These are phyloP conservation scores for Phytopythium boreale DNA, from an alignment of 352 stramenopile genomes.

Conservation along the genomic window DNA sequence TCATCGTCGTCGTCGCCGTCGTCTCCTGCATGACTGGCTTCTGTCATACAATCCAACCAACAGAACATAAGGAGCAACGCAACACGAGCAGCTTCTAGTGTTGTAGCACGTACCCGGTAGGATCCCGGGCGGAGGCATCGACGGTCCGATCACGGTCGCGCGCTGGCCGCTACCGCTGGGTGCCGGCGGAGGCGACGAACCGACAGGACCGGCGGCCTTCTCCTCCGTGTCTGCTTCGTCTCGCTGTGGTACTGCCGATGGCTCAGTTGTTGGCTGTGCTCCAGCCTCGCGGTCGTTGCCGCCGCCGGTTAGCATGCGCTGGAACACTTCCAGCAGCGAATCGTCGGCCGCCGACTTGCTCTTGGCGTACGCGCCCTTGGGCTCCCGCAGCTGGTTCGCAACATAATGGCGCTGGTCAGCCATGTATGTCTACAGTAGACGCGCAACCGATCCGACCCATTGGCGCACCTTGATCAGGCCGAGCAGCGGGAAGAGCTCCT, in stretches of 20 bases:
- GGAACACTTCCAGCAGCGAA: conserved; percentile 52
- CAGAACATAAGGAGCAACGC: background rate
- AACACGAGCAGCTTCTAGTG: background rate
- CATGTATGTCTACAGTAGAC: too few relatives aligned
- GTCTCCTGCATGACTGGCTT: conserved; percentile 13
- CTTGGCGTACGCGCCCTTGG: conserved; percentile 57
- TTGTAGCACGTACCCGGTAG: background rate
- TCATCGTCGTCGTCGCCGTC: conserved; percentile 52
- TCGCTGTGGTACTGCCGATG: background rate
- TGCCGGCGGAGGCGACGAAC: background rate
- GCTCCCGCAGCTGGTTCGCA: conserved; percentile 34
- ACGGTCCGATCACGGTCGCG: conserved; percentile 47
- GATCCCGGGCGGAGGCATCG: conserved; percentile 23
- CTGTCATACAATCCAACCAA: background rate
- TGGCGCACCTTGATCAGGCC: conserved; percentile 52
- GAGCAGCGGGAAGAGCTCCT: conserved; percentile 68
- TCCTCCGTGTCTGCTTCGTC: background rate
- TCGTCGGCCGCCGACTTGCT: conserved; percentile 12
- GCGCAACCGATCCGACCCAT: background rate
- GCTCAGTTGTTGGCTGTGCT: background rate
- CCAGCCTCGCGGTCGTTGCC: conserved; percentile 5
- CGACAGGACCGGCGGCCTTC: background rate
- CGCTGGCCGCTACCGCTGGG: conserved; percentile 4
- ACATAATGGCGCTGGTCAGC: background rate
- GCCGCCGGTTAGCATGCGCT: conserved; percentile 33